A percentile compares a stretch with the other conserved stretches of the same genome.
Evolutionary conservation across 2,329 filamentous ascomycete genomes (phyloP).

Genomic region (Kalmusia sp.): DNA sequence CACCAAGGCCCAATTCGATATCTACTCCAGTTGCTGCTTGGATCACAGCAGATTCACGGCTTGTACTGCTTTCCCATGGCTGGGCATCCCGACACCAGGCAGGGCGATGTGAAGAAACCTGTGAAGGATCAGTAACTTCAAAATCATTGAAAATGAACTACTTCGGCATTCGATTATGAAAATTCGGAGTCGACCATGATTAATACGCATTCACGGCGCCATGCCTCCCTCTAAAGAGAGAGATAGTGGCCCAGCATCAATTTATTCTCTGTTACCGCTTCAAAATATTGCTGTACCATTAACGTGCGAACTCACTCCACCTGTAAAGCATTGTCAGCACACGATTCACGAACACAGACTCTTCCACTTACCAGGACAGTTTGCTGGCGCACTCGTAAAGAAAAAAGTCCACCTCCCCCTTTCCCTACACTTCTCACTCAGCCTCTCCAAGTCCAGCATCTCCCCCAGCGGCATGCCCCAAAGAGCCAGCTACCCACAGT

Average conservation of each 20-base stretch:
- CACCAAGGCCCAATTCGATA: not conserved
- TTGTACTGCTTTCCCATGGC: not conserved
- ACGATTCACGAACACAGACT: not conserved
- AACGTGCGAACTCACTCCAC: slow-evolving; percentile 52
- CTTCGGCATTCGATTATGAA: too few relatives aligned
- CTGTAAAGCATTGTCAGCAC: slow-evolving; percentile 17
- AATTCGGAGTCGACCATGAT: too few relatives aligned
- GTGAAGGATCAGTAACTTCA: not conserved
- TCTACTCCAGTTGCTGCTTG: not conserved
- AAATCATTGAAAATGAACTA: too few relatives aligned
- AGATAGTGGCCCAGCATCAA: too few relatives aligned
- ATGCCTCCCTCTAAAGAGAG: too few relatives aligned
- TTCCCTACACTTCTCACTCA: slow-evolving; percentile 63
- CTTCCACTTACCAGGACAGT: slow-evolving; percentile 58
- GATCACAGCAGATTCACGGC: not conserved
- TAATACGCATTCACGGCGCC: too few relatives aligned
- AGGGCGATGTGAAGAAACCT: too few relatives aligned
- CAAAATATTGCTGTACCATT: slow-evolving; percentile 51
- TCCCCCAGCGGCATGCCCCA: slow-evolving; percentile 52
- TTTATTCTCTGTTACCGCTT: too few relatives aligned
- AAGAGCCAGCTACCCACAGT: slow-evolving; percentile 43
- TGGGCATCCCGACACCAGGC: too few relatives aligned
- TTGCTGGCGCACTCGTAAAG: slow-evolving; percentile 66
- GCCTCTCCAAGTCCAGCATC: slow-evolving; percentile 56
- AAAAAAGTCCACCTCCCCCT: slow-evolving; percentile 67